These are phyloP conservation scores for Brassica balearica DNA, from an alignment of 441 rosid species.

Conservation along the genomic window DNA sequence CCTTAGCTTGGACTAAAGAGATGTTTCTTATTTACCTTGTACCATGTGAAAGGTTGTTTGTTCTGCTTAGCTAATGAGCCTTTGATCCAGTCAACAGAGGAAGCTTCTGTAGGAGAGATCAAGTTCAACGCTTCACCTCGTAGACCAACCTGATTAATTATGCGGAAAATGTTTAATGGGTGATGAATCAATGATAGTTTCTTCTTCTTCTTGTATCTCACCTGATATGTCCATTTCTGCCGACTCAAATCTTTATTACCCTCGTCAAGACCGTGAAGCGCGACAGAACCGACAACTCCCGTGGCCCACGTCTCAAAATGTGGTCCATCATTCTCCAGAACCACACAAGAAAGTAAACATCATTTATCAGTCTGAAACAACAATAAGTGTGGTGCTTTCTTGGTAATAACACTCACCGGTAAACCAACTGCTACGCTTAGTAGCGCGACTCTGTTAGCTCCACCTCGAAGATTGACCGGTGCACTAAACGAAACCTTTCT, in stretches of 20 bases:
- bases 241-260: slow-evolving; percentile 58
- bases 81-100: slow-evolving; percentile 65
- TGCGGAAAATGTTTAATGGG: slow-evolving; percentile 15
- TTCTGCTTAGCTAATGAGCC: slow-evolving; percentile 54
- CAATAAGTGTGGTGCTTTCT: neutral
- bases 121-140: slow-evolving; percentile 76
- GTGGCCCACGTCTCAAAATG: slow-evolving; percentile 62
- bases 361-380: neutral
- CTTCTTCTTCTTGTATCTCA: slow-evolving; percentile 25
- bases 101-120: slow-evolving; percentile 59
- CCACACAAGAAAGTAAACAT: neutral
- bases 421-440: slow-evolving; percentile 86
- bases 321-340: slow-evolving; percentile 54
- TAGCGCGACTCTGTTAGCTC: slow-evolving; percentile 75
- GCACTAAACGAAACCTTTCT: slow-evolving; percentile 62
- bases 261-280: slow-evolving; percentile 55
- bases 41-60: slow-evolving; percentile 72
- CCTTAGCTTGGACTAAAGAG: too few relatives aligned
- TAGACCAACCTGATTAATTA: slow-evolving; percentile 67
- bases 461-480: slow-evolving; percentile 66
- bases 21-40: slow-evolving; percentile 56
- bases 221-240: slow-evolving; percentile 61
- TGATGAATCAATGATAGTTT: neutral
- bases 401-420: slow-evolving; percentile 59
- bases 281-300: slow-evolving; percentile 63